Evolutionary conservation across 2,329 filamentous ascomycete species (phyloP).

Genomic region (Neurospora sp.): DNA sequence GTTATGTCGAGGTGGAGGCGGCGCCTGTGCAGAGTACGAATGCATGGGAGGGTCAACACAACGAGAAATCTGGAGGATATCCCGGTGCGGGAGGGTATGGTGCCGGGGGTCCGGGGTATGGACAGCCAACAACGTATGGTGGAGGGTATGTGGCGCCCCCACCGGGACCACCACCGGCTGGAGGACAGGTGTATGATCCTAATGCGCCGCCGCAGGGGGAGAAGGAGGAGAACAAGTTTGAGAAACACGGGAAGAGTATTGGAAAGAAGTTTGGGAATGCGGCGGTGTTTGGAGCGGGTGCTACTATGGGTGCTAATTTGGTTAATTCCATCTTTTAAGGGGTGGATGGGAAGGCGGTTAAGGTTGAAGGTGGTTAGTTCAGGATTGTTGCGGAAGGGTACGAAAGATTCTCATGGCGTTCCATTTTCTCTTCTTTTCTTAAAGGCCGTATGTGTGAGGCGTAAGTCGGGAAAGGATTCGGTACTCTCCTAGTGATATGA

Average conservation of each 20-base stretch:
- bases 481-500: neutral
- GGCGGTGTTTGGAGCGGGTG: slow-evolving; percentile 87
- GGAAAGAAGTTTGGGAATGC: slow-evolving; percentile 83
- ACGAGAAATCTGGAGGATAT: slow-evolving; percentile 18
- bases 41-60: slow-evolving; percentile 18
- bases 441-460: neutral
- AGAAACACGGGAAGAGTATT: slow-evolving; percentile 82
- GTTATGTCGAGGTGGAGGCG: slow-evolving; percentile 65
- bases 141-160: slow-evolving; percentile 15
- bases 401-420: no score
- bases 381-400: no score
- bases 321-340: slow-evolving; percentile 81
- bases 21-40: slow-evolving; percentile 27
- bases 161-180: slow-evolving; percentile 28
- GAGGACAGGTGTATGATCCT: slow-evolving; percentile 51
- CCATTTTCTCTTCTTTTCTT: no score
- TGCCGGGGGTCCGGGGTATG: neutral
- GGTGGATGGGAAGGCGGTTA: neutral
- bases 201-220: slow-evolving; percentile 54
- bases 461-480: neutral
- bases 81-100: slow-evolving; percentile 10
- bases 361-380: neutral
- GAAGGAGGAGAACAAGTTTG: slow-evolving; percentile 50
- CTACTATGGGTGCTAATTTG: slow-evolving; percentile 80
- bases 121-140: slow-evolving; percentile 14